Evolutionary conservation across 768 basidiomycete genomes (phyloP).

Genomic region (Tricholoma sp.): DNA sequence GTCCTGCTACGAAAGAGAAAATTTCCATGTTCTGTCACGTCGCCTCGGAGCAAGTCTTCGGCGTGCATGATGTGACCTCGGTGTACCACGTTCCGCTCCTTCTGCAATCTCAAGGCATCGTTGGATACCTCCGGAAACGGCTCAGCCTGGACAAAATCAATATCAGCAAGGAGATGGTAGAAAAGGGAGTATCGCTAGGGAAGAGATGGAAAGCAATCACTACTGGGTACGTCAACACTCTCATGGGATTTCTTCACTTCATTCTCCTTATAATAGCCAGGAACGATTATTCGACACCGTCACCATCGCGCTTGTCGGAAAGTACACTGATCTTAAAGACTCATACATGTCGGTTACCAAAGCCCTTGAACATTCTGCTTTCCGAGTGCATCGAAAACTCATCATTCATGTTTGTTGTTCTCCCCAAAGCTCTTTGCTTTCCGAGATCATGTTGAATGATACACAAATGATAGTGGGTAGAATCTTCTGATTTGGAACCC

Average conservation of each 20-base stretch:
- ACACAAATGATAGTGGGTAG: slow-evolving; percentile 71
- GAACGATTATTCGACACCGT: slow-evolving; percentile 90
- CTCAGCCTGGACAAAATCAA: slow-evolving; percentile 63
- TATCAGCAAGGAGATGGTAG: slow-evolving; percentile 50
- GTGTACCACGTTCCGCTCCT: slow-evolving; percentile 97
- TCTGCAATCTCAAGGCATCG: slow-evolving; percentile 87
- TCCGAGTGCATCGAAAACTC: slow-evolving; percentile 84
- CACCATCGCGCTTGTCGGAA: slow-evolving; percentile 88
- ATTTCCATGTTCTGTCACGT: slow-evolving; percentile 99
- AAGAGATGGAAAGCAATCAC: slow-evolving; percentile 82
- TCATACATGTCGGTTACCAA: slow-evolving; percentile 99
- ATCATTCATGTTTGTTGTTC: slow-evolving; percentile 58
- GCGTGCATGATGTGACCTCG: slow-evolving; percentile 93
- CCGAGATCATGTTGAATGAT: background rate
- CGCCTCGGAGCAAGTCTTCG: slow-evolving; percentile 80
- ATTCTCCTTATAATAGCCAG: slow-evolving; percentile 49
- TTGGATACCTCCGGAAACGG: slow-evolving; percentile 76
- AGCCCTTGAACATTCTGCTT: slow-evolving; percentile 93
- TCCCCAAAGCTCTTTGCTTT: background rate
- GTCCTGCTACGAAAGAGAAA: slow-evolving; percentile 84
- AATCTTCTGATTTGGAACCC: slow-evolving; percentile 86
- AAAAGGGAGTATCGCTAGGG: slow-evolving; percentile 62
- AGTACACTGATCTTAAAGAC: slow-evolving; percentile 95
- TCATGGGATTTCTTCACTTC: background rate
- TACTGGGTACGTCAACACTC: slow-evolving; percentile 47